Evolutionary conservation across 768 basidiomycete genomes (phyloP), one percentile per base, ranked within the genome.

Genomic region (Kondoa subrosea): DNA sequence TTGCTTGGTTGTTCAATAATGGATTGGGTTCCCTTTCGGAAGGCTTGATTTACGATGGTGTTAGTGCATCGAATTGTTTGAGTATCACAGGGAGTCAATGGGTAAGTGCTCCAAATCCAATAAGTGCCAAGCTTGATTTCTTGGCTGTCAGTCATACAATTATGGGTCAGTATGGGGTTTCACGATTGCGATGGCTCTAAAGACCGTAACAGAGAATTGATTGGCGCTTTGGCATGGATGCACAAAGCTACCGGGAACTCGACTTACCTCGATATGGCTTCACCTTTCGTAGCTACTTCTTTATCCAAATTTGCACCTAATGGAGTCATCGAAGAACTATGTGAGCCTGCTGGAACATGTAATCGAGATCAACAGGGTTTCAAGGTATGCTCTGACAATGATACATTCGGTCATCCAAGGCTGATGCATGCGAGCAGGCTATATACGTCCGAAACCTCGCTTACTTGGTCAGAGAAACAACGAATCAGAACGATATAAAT

Each of bases 311-410:
- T 63, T 32, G 30, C 27, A 15, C 61, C 61, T 32, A 63, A 32
- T 33, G 30, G 61, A 3, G 30, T 63, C 12, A 33, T 63, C 8
- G 30, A 27, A 26, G 65, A 66, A 32, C 56, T 33, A n/a, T 66
- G 65, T 57, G 65, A 66, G 26, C 15, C 56, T 2, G 56, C 25
- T 26, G 3, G 2, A 2, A 57, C 31, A 2, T 66, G 65, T 57
- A 66, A 66, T 57, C 65, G 56, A 16, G 65, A 66, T 32, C 65
- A 66, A 26, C 56, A 66, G 21, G 32, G 34, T 57, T 66, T 66
- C 65, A 66, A 66, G 26, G n/a, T n/a, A n/a, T n/a, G n/a, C n/a
- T n/a, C n/a, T n/a, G n/a, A n/a, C n/a, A n/a, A n/a, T n/a, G n/a
- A n/a, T n/a, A n/a, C n/a, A n/a, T n/a, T n/a, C n/a, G n/a, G n/a